Evolutionary conservation across 2,329 filamentous ascomycete species (phyloP), one percentile per base, ranked within the genome.

Genomic region (Teratosphaeria epicoccoides): DNA sequence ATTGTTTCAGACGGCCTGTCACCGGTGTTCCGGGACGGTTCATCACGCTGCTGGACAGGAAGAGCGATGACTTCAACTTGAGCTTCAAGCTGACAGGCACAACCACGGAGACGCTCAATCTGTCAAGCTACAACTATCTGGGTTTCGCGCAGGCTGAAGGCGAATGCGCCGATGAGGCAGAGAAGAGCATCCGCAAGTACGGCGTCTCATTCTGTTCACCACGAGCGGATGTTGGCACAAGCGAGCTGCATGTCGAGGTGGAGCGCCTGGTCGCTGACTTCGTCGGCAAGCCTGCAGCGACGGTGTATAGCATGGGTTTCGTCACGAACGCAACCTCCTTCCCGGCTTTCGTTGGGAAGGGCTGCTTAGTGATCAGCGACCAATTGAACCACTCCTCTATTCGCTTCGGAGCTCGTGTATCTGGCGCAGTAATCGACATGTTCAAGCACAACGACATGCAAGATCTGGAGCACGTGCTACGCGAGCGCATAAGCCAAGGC

Each of bases 71-170:
- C 67, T 89, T 88, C 76, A 98, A 98, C 73, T 79, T 85, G 64
- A 84, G 85, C 53, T 98, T 95, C 75, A 81, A 87, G 67, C 83
- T 89, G 70, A 90, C 87, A 1, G 93, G 93, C 52, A 95, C 88
- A 46, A 85, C 82, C 53, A 97, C 91, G 1, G 88, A 98, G 71
- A 97, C 93, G 0, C 76, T 98, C 63, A 98, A 98, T 73, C 86
- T 98, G 85, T 96, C 91, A 74, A 98, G 93, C 1, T 98, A 98
- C 79, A 98, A 98, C 72, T 98, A 98, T 68, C 86, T 98, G 23
- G 93, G 93, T 43, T 98, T 98, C 64, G 93, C 93, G 49, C 93
- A 98, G 70, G 96, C 93, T 0, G 90, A 97, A 59, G 93, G 93
- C 10, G 91, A 93, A 40, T 98, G 93, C 66, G 93, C 93, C 46